Base-by-base conservation (phyloP, 1,284 basidiomycete species). In the Cutaneotrichosporon dermatis region DNA sequence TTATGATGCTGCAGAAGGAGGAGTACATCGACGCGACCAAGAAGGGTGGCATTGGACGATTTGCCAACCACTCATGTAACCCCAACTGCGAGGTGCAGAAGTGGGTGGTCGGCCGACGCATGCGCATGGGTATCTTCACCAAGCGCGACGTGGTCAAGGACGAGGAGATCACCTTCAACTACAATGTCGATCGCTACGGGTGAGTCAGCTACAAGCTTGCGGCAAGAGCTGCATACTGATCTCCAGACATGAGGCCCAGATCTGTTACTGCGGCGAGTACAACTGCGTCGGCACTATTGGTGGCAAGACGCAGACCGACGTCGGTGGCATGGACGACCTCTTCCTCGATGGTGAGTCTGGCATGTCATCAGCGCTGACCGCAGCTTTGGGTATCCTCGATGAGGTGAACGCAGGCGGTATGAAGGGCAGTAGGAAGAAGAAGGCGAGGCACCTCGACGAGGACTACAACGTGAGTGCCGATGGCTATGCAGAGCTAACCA, bases 1-100 rank as follows among this genome's bases (percentile, higher is more conserved):
- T 99, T 73, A 99, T 99, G 96, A 95, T 97, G 90, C 79, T 99
- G 58, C 96, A 98, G 78, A 92, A 91, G 70, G 93, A 97, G 68
- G 93, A 99, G 92, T 99, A 91, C 79, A 92, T 99, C 69, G 96
- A 99, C 77, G 96, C 96, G 1, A 99, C 96, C 1, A 97, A 96
- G 76, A 89, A 88, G 69, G 96, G 96, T 15, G 94, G 93, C 0
- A 93, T 93, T 49, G 95, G 92, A 4, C 88, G 96, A 6, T 99
- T 99, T 74, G 90, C 94, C 37, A 99, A 99, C 75, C 96, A 99
- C 79, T 95, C 92, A 64, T 99, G 96, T 77, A 92, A 88, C 67
- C 96, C 96, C 8, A 99, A 99, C 72, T 98, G 92, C 76, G 96
- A 92, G 72, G 95, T 99, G n/a, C 92, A 93, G 48, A 98, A 97